phyloP scores from a whole-genome alignment of 1,139 yeast species.

The Saccharomyces pastorianus region DNA sequence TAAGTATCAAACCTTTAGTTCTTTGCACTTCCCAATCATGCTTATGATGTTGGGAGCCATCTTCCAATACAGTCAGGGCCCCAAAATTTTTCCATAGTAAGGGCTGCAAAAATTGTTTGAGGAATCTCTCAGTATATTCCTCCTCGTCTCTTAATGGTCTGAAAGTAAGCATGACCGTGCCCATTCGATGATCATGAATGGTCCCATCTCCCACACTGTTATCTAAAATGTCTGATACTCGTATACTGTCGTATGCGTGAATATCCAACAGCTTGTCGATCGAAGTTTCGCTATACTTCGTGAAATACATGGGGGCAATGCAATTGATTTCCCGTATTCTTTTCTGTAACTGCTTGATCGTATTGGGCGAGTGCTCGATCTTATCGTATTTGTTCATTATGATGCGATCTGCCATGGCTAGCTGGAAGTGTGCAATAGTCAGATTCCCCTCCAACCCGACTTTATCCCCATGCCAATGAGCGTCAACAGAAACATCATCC shows the following conservation, averaged over 20 bases:
- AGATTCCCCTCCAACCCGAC: slow-evolving; percentile 40
- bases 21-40: slow-evolving; percentile 61
- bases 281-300: slow-evolving; percentile 66
- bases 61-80: slow-evolving; percentile 5
- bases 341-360: slow-evolving; percentile 25
- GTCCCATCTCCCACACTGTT: slow-evolving; percentile 14
- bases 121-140: slow-evolving; percentile 16
- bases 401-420: slow-evolving; percentile 81
- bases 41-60: slow-evolving; percentile 2
- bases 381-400: slow-evolving; percentile 70
- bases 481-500: slow-evolving; percentile 52
- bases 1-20: slow-evolving; percentile 61
- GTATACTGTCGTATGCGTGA: slow-evolving; percentile 63
- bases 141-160: slow-evolving; percentile 16
- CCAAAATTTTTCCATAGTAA: slow-evolving; percentile 32
- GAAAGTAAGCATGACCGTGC: slow-evolving; percentile 26
- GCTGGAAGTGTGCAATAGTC: slow-evolving; percentile 85
- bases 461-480: slow-evolving; percentile 51
- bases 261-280: slow-evolving; percentile 60
- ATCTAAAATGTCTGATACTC: slow-evolving; percentile 25
- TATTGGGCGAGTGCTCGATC: slow-evolving; percentile 30
- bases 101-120: slow-evolving; percentile 21
- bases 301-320: slow-evolving; percentile 56
- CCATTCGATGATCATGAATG: slow-evolving; percentile 49
- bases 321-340: slow-evolving; percentile 56